These are phyloP conservation scores for Cordyceps tenuipes DNA, from an alignment of 2,329 filamentous ascomycete species.

Conservation along the genomic window DNA sequence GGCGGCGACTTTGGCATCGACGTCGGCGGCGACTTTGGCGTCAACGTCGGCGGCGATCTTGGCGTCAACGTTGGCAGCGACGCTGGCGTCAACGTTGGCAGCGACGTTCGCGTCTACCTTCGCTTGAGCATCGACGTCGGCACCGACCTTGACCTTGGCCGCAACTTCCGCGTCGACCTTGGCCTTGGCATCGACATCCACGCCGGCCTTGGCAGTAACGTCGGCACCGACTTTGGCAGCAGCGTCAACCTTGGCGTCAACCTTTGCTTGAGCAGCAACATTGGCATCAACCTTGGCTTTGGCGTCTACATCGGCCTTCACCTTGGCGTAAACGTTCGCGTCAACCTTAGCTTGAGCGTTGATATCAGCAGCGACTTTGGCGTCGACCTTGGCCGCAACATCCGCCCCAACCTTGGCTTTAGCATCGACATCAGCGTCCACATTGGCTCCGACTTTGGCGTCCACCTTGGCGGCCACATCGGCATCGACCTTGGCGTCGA, in stretches of 20 bases:
- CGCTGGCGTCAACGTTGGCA: background rate
- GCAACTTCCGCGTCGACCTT: background rate
- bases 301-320: background rate
- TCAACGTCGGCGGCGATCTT: too few species aligned
- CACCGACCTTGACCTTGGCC: background rate
- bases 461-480: slow-evolving; percentile 14
- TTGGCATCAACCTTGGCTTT: slow-evolving; percentile 15
- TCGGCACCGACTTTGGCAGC: background rate
- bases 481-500: slow-evolving; percentile 8
- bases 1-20: too few species aligned
- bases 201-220: background rate
- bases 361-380: background rate
- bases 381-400: background rate
- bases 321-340: background rate
- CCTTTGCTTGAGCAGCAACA: background rate
- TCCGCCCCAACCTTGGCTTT: background rate
- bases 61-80: background rate
- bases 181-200: background rate
- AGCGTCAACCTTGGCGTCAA: background rate
- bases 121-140: background rate
- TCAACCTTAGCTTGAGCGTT: background rate
- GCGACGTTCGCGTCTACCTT: background rate
- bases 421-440: slow-evolving; percentile 16
- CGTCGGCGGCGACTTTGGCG: too few species aligned
- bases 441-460: background rate